phyloP scores from a whole-genome alignment of 768 basidiomycete species.

The Porpolomopsis calyptriformis region DNA sequence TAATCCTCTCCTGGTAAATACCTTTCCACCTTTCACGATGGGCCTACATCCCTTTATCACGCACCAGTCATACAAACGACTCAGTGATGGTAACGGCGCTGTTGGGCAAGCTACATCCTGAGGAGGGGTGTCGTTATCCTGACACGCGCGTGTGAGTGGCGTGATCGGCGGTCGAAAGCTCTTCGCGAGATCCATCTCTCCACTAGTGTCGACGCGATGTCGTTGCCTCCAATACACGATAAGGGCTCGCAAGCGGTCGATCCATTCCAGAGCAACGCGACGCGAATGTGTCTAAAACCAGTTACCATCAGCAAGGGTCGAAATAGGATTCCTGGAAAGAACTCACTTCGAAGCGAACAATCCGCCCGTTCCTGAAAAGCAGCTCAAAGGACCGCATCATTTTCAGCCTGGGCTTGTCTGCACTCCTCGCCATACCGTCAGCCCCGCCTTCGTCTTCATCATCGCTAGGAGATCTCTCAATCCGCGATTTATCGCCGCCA shows the following conservation, averaged over 20 bases:
- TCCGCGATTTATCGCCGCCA: slow-evolving; percentile 24
- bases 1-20: slow-evolving; percentile 62
- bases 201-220: slow-evolving; percentile 62
- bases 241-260: slow-evolving; percentile 60
- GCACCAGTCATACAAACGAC: slow-evolving; percentile 80
- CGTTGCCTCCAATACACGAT: slow-evolving; percentile 71
- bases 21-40: slow-evolving; percentile 59
- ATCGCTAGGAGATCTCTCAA: slow-evolving; percentile 38
- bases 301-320: slow-evolving; percentile 3
- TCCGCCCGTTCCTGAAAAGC: slow-evolving; percentile 52
- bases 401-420: slow-evolving; percentile 36
- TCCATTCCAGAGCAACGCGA: slow-evolving; percentile 72
- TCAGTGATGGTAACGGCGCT: slow-evolving; percentile 45
- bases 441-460: slow-evolving; percentile 59
- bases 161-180: slow-evolving; percentile 46
- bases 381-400: slow-evolving; percentile 72
- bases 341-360: slow-evolving; percentile 71
- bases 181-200: slow-evolving; percentile 73
- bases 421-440: slow-evolving; percentile 31
- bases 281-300: slow-evolving; percentile 49
- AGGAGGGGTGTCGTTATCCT: slow-evolving; percentile 33
- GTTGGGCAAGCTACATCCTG: slow-evolving; percentile 44
- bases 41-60: slow-evolving; percentile 68
- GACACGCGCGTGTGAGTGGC: slow-evolving; percentile 36
- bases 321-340: slow-evolving; percentile 2